phyloP scores from a whole-genome alignment of 2,329 filamentous ascomycete genomes.

The Botrytis deweyae region DNA sequence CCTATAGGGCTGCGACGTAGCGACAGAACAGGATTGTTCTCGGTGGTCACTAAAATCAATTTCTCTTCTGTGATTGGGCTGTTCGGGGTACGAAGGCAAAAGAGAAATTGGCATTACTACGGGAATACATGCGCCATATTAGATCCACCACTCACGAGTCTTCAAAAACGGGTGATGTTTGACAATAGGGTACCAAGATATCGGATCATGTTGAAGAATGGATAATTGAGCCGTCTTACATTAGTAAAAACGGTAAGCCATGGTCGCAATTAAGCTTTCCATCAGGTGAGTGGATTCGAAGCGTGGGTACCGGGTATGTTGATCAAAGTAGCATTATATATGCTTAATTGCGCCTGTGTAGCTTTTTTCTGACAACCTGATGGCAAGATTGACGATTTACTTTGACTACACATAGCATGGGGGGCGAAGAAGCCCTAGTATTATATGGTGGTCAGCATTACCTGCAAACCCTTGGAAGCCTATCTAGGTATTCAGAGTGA shows the following conservation, averaged over 20 bases:
- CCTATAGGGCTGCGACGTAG: slow-evolving; percentile 4
- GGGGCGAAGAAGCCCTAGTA: neutral
- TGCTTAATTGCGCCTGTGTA: neutral
- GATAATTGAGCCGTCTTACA: slow-evolving; percentile 3
- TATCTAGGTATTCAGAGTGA: neutral
- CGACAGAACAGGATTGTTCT: neutral
- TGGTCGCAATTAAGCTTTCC: neutral
- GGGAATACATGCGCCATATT: neutral
- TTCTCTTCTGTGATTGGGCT: neutral
- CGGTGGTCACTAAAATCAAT: neutral
- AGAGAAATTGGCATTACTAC: neutral
- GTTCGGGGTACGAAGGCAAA: neutral
- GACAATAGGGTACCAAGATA: neutral
- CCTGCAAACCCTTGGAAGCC: neutral
- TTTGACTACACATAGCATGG: neutral
- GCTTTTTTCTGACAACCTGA: slow-evolving; percentile 14
- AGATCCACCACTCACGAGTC: neutral
- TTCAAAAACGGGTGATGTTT: neutral
- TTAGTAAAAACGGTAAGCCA: neutral
- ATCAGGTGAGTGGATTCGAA: neutral
- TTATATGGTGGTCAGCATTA: slow-evolving; percentile 15
- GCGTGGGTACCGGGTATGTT: neutral
- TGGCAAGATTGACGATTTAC: neutral
- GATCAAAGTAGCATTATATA: neutral
- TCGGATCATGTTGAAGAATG: neutral